phyloP scores from a whole-genome alignment of 768 basidiomycete genomes.

The Naganishia onofrii region DNA sequence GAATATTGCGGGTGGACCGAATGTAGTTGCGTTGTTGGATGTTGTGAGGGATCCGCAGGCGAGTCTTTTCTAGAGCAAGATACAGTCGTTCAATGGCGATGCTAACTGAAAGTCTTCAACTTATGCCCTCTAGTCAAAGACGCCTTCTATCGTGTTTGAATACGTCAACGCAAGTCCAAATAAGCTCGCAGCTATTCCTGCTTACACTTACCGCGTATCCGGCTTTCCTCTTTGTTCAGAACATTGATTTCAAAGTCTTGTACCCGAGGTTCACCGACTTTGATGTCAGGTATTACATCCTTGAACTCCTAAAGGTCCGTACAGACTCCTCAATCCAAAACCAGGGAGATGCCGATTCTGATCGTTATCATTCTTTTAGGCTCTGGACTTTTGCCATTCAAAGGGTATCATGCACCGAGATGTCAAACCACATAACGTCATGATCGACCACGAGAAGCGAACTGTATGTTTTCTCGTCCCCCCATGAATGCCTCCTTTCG shows the following conservation, averaged over 20 bases:
- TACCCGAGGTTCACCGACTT: conserved; percentile 94
- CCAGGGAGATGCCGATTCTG: neutral
- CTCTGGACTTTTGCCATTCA: conserved; percentile 95
- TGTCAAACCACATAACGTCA: conserved; percentile 98
- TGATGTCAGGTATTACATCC: conserved; percentile 95
- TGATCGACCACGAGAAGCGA: conserved; percentile 97
- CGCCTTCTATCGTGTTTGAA: conserved; percentile 94
- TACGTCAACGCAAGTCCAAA: conserved; percentile 68
- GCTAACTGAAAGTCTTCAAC: neutral
- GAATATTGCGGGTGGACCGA: conserved; percentile 92
- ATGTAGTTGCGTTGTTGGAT: conserved; percentile 86
- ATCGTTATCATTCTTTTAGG: conserved; percentile 45
- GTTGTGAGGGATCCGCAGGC: conserved; percentile 82
- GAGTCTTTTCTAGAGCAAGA: conserved; percentile 21
- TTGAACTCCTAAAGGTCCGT: conserved; percentile 76
- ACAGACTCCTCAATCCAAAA: neutral
- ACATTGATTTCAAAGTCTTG: conserved; percentile 93
- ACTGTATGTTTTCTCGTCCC: conserved; percentile 61
- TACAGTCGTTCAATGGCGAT: neutral
- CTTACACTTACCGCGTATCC: neutral
- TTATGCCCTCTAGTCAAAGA: conserved; percentile 67
- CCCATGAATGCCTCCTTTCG: neutral
- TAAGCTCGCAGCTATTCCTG: neutral
- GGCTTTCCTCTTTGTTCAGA: conserved; percentile 49
- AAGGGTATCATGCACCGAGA: conserved; percentile 99